phyloP scores from a whole-genome alignment of 306 rosid species.

The Trifolium subterraneum region DNA sequence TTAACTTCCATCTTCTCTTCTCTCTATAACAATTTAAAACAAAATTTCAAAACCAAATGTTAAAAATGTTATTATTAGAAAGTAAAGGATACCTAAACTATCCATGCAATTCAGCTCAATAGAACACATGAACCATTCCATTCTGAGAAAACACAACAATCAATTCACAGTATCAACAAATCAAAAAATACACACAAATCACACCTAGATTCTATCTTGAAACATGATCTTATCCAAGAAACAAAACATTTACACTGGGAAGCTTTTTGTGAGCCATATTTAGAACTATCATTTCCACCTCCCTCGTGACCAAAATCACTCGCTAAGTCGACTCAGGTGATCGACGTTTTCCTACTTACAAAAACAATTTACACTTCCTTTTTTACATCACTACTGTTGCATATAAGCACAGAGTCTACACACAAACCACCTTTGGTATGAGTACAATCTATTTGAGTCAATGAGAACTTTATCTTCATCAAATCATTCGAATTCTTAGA shows the following conservation, averaged over 20 bases:
- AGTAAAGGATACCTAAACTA: not conserved
- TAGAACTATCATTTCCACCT: not conserved
- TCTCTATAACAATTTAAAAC: too few species aligned
- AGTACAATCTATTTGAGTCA: slow-evolving; percentile 88
- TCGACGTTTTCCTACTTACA: slow-evolving; percentile 37
- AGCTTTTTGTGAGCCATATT: not conserved
- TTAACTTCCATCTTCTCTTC: too few species aligned
- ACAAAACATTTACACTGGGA: slow-evolving; percentile 15
- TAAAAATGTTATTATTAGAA: too few species aligned
- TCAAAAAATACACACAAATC: slow-evolving; percentile 23
- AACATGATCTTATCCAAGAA: slow-evolving; percentile 21
- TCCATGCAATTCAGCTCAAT: not conserved
- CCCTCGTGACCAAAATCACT: not conserved
- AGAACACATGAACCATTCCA: slow-evolving; percentile 1
- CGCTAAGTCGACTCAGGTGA: not conserved
- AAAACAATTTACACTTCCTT: slow-evolving; percentile 44
- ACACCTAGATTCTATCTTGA: not conserved
- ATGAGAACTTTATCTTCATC: slow-evolving; percentile 72
- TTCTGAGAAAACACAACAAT: slow-evolving; percentile 31
- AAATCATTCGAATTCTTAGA: slow-evolving; percentile 53
- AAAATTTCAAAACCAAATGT: too few species aligned
- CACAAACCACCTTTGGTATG: slow-evolving; percentile 94
- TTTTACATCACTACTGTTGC: slow-evolving; percentile 45
- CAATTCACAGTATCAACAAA: slow-evolving; percentile 28
- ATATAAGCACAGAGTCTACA: slow-evolving; percentile 76